A percentile compares a stretch with the other conserved stretches of the same genome.
Conservation (phyloP, 805 yeast genomes). For the Candida ponderosae region DNA sequence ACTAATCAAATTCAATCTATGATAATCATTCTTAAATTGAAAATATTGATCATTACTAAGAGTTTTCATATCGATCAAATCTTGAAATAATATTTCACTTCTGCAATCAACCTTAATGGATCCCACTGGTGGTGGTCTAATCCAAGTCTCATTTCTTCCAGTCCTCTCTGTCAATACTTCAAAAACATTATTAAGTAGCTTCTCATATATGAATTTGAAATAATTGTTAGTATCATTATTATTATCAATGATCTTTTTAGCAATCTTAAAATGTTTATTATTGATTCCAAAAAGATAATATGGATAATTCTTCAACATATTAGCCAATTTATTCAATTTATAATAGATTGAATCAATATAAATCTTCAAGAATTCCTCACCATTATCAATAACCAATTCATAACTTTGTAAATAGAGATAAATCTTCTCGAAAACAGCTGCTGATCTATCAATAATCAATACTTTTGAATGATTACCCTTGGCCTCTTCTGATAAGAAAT, state of each 20-base stretch:
- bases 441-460: slow-evolving; percentile 67
- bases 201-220: neutral
- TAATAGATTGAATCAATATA: slow-evolving; percentile 70
- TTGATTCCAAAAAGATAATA: slow-evolving; percentile 52
- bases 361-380: slow-evolving; percentile 51
- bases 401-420: slow-evolving; percentile 78
- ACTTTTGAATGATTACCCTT: slow-evolving; percentile 27
- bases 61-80: slow-evolving; percentile 40
- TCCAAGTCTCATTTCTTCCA: neutral
- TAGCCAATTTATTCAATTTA: slow-evolving; percentile 49
- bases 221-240: neutral
- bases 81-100: slow-evolving; percentile 45
- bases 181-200: too few species aligned
- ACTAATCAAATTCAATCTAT: slow-evolving; percentile 46
- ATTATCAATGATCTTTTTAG: slow-evolving; percentile 33
- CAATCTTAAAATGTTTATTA: slow-evolving; percentile 47
- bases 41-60: slow-evolving; percentile 39
- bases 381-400: slow-evolving; percentile 49
- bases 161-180: neutral
- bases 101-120: slow-evolving; percentile 45
- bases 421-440: slow-evolving; percentile 58
- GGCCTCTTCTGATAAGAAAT: slow-evolving; percentile 34
- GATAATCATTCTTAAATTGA: slow-evolving; percentile 29
- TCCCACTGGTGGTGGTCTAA: slow-evolving; percentile 59
- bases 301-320: slow-evolving; percentile 43